These are phyloP conservation scores for Collybiopsis luxurians DNA, from an alignment of 768 basidiomycete genomes.

Conservation along the genomic window DNA sequence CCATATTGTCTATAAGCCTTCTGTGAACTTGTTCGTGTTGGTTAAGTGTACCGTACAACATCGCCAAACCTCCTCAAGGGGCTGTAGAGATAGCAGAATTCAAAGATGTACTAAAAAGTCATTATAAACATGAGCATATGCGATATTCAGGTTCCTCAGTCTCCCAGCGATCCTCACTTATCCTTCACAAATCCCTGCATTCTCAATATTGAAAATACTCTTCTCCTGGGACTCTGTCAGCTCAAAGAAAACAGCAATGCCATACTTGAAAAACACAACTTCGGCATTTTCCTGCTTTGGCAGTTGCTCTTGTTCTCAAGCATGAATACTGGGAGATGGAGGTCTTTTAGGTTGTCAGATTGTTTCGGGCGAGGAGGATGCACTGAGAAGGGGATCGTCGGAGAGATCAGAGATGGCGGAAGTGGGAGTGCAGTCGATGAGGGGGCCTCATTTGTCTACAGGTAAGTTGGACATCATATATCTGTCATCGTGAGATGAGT, in stretches of 20 bases:
- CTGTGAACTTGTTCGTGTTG: constrained; percentile 93
- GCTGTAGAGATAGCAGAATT: too few relatives aligned
- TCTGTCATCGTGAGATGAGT: too few relatives aligned
- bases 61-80: too few relatives aligned
- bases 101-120: too few relatives aligned
- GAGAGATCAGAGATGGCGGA: constrained; percentile 11
- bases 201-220: constrained; percentile 77
- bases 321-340: background rate
- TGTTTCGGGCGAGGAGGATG: constrained; percentile 9
- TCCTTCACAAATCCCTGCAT: constrained; percentile 59
- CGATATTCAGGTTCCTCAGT: constrained; percentile 84
- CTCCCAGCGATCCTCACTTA: constrained; percentile 79
- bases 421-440: too few relatives aligned
- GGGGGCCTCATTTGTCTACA: too few relatives aligned
- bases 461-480: too few relatives aligned
- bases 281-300: constrained; percentile 63
- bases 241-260: constrained; percentile 92
- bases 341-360: constrained; percentile 2
- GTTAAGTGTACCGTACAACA: too few relatives aligned
- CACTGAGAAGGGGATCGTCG: constrained; percentile 12
- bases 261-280: constrained; percentile 81
- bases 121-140: constrained; percentile 91
- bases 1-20: constrained; percentile 98
- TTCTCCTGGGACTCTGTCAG: constrained; percentile 76
- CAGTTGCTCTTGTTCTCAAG: too few relatives aligned